Conservation (phyloP, 176 grass and related monocot genomes). For the Triticum dicoccoides region DNA sequence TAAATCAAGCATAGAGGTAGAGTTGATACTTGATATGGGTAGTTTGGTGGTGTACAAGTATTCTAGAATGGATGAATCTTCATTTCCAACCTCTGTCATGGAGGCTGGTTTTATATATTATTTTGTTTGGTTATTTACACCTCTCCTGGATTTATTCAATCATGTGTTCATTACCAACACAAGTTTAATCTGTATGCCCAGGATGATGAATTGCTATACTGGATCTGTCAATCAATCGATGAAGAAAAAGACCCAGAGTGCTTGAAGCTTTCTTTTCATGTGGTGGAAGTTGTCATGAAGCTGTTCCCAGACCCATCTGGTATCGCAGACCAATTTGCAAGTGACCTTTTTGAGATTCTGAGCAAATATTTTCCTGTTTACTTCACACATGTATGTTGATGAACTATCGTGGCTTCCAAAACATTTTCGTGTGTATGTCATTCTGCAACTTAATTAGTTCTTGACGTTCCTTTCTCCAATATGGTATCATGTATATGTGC, state of each 20-base stretch:
- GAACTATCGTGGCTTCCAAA: not conserved
- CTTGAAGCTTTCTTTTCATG: constrained; percentile 75
- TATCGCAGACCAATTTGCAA: constrained; percentile 51
- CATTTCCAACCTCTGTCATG: not conserved
- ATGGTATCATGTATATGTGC: constrained; percentile 15
- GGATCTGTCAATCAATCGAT: constrained; percentile 79
- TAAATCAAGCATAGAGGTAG: constrained; percentile 5
- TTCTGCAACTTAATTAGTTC: constrained; percentile 21
- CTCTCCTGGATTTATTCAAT: constrained; percentile 2
- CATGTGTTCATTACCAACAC: constrained; percentile 27
- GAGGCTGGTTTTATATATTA: not conserved
- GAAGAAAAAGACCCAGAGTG: constrained; percentile 88
- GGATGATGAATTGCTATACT: constrained; percentile 67
- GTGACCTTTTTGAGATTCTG: constrained; percentile 76
- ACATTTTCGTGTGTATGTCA: constrained; percentile 6
- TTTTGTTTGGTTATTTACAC: not conserved
- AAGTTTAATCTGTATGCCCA: constrained; percentile 34
- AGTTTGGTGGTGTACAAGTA: not conserved
- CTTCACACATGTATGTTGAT: constrained; percentile 86
- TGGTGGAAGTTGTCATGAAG: constrained; percentile 60
- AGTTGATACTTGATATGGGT: not conserved
- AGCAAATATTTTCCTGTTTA: constrained; percentile 96
- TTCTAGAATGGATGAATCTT: constrained; percentile 9
- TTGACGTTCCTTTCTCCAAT: constrained; percentile 29
- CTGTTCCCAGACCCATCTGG: constrained; percentile 62